Evolutionary conservation across 2,329 filamentous ascomycete genomes (phyloP).

Genomic region (Cladophialophora psammophila): DNA sequence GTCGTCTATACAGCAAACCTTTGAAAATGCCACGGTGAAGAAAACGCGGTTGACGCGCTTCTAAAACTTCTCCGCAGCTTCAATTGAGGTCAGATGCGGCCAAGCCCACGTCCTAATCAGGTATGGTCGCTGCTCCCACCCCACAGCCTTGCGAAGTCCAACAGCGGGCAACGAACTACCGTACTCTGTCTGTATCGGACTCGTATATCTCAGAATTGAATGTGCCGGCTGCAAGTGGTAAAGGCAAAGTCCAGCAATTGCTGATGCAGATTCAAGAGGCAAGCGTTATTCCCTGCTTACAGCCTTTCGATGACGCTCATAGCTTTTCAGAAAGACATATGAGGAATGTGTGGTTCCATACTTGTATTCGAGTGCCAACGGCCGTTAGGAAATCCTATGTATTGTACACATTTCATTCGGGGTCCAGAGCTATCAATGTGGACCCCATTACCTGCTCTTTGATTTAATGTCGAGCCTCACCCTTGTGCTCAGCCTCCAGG

Average conservation of each 20-base stretch:
- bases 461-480: not conserved
- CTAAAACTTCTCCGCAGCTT: not conserved
- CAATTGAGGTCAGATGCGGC: not conserved
- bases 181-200: too few relatives aligned
- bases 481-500: constrained; percentile 10
- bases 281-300: too few relatives aligned
- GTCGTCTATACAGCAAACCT: not conserved
- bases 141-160: not conserved
- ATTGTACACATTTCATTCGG: not conserved
- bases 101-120: not conserved
- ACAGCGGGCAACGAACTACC: not conserved
- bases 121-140: not conserved
- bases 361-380: not conserved
- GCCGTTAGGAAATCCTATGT: not conserved
- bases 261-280: too few relatives aligned
- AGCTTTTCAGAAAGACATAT: not conserved
- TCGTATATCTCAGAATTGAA: too few relatives aligned
- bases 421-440: not conserved
- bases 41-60: constrained; percentile 3
- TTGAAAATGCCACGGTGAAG: not conserved
- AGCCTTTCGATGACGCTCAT: not conserved
- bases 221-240: too few relatives aligned
- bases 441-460: not conserved
- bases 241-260: too few relatives aligned
- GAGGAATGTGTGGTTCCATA: not conserved